phyloP scores from a whole-genome alignment of 148 eudicot species.

The Nepenthes gracilis region DNA sequence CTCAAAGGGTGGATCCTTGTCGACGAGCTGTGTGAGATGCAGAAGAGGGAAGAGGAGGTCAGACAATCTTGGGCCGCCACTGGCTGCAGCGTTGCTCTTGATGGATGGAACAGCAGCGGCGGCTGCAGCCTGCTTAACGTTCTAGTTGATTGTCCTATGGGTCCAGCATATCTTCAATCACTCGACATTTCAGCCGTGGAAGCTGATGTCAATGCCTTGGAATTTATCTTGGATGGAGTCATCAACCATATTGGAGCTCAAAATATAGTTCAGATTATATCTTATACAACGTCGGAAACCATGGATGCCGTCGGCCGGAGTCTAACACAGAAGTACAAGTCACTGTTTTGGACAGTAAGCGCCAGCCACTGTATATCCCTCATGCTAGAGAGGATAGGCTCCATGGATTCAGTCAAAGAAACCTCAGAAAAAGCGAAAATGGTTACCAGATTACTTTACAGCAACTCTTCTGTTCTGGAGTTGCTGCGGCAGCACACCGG shows the following conservation, averaged over 20 bases:
- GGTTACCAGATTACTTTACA: conserved; percentile 39
- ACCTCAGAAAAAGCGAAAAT: conserved; percentile 35
- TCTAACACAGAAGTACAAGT: conserved; percentile 19
- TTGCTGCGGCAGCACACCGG: conserved; percentile 24
- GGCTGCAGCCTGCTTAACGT: not conserved
- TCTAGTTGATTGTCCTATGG: not conserved
- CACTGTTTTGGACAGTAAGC: conserved; percentile 57
- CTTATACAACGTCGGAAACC: not conserved
- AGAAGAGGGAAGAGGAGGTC: conserved; percentile 8
- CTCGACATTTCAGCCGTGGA: not conserved
- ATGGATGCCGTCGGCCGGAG: not conserved
- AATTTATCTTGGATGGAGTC: not conserved
- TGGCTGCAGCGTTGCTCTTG: not conserved
- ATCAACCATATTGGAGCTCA: not conserved
- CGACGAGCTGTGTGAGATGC: conserved; percentile 13
- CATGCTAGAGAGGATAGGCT: conserved; percentile 40
- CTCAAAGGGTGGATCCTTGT: not conserved
- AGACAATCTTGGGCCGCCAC: not conserved
- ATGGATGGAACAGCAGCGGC: not conserved
- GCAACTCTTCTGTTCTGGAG: conserved; percentile 19
- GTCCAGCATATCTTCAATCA: conserved; percentile 1
- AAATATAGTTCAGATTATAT: not conserved
- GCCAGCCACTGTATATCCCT: conserved; percentile 44
- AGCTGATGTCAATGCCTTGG: not conserved
- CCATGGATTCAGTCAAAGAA: conserved; percentile 14